These are phyloP conservation scores for Candida incommunis DNA, from an alignment of 805 yeast species.

Conservation along the genomic window DNA sequence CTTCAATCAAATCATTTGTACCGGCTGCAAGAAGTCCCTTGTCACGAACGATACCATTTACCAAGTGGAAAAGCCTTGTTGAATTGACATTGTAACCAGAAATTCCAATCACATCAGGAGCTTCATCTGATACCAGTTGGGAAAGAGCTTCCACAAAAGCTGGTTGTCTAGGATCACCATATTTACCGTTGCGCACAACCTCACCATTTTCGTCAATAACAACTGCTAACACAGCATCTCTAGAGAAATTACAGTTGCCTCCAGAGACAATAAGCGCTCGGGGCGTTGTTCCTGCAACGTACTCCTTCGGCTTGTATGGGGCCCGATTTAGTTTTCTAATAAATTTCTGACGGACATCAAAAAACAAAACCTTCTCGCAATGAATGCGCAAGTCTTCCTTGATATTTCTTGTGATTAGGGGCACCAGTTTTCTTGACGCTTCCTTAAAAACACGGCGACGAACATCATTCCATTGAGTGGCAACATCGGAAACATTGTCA, in stretches of 20 bases:
- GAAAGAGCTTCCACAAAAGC: conserved; percentile 55
- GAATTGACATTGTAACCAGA: conserved; percentile 76
- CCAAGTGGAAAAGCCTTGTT: conserved; percentile 37
- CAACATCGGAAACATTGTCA: conserved; percentile 48
- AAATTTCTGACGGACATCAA: conserved; percentile 56
- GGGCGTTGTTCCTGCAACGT: conserved; percentile 69
- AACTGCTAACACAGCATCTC: conserved; percentile 77
- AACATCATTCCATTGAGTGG: conserved; percentile 68
- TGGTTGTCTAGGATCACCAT: conserved; percentile 52
- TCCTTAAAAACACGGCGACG: conserved; percentile 52
- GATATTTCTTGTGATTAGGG: conserved; percentile 56
- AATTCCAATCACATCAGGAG: conserved; percentile 85
- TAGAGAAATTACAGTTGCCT: conserved; percentile 71
- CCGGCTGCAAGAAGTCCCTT: conserved; percentile 32
- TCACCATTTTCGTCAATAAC: conserved; percentile 70
- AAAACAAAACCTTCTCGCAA: conserved; percentile 57
- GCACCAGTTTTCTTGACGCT: conserved; percentile 55
- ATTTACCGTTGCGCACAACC: conserved; percentile 60
- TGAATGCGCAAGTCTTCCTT: conserved; percentile 69
- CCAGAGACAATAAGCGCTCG: conserved; percentile 68
- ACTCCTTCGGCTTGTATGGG: conserved; percentile 73
- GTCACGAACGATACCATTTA: conserved; percentile 41
- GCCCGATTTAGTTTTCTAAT: conserved; percentile 76
- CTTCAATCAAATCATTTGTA: conserved; percentile 32
- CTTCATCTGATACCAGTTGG: conserved; percentile 42